Percentiles rank a stretch among this genome's conserved stretches.
Evolutionary conservation across 352 stramenopile species (phyloP).

Genomic region (Phytophthora macrochlamydospora): DNA sequence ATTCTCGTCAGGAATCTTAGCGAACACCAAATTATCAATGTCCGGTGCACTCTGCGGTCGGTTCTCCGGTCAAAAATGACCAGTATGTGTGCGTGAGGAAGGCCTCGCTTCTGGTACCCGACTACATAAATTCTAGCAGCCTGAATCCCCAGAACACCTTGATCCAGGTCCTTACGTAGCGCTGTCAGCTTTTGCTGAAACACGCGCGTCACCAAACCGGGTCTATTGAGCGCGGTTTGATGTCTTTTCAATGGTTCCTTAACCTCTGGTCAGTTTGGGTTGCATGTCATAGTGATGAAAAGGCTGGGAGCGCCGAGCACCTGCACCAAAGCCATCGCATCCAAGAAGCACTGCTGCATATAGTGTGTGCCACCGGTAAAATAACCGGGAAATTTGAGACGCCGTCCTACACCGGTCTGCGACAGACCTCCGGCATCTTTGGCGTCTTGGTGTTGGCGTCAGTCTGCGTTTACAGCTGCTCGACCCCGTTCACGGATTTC

Average conservation of each 20-base stretch:
- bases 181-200: constrained; percentile 28
- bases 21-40: constrained; percentile 23
- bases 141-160: constrained; percentile 20
- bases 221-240: constrained; percentile 18
- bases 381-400: not conserved
- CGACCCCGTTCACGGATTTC: not conserved
- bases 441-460: not conserved
- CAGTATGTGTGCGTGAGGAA: constrained; percentile 54
- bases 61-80: constrained; percentile 42
- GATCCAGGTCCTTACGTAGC: constrained; percentile 30
- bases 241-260: constrained; percentile 6
- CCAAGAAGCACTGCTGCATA: constrained; percentile 31
- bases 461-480: not conserved
- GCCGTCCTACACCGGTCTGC: not conserved
- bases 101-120: constrained; percentile 55
- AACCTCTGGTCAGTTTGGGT: constrained; percentile 53
- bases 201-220: constrained; percentile 23
- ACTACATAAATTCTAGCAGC: constrained; percentile 39
- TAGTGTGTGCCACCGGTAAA: not conserved
- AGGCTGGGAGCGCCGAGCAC: constrained; percentile 37
- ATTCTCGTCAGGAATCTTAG: constrained; percentile 23
- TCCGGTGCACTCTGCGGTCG: constrained; percentile 14
- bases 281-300: constrained; percentile 64
- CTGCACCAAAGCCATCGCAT: constrained; percentile 47
- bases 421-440: not conserved